Evolutionary conservation across 176 grass and related monocot species (phyloP), one percentile per base, ranked within the genome.

Genomic region (Musa troglodytarum): DNA sequence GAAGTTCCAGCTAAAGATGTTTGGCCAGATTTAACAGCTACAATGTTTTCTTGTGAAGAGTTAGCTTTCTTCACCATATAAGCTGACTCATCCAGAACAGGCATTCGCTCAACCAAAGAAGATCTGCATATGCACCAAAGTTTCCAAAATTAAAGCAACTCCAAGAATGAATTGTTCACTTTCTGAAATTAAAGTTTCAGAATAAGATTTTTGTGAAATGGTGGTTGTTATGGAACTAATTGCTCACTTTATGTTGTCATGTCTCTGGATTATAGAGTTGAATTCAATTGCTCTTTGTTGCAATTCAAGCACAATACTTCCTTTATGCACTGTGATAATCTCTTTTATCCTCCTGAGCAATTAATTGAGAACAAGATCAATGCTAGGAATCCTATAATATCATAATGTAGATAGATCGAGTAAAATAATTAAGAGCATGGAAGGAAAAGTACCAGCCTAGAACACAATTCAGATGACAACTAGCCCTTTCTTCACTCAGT

Each of bases 221-320:
- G 8, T 34, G 58, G 25, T 29, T 65, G 9, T 13, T 43, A 75
- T 6, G 0, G 26, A 75, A 23, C 11, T 28, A 68, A 69, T 74
- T 70, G 87, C 86, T 83, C 53, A 99, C 96, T 84, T 99, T 74
- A 99, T 94, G 77, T 85, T 83, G 19, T 87, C 70, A 77, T 99
- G 96, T 82, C 88, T 92, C 79, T 95, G 96, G 82, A 99, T 95
- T 75, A 99, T 99, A 73, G 96, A 99, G 69, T 82, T 85, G 76
- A 99, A 99, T 84, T 99, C 96, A 2, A 95, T 95, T 84, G 96
- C 89, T 88, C 96, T 92, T 85, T 99, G 96, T 70, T 99, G 96
- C 74, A 99, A 70, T 78, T 99, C 96, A 68, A 99, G 96, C 76
- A 87, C 86, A 58, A 90, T 82, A 59, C 85, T 88, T 67, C 86